Conservation (phyloP, 805 yeast genomes). For the Myxozyma neglecta region DNA sequence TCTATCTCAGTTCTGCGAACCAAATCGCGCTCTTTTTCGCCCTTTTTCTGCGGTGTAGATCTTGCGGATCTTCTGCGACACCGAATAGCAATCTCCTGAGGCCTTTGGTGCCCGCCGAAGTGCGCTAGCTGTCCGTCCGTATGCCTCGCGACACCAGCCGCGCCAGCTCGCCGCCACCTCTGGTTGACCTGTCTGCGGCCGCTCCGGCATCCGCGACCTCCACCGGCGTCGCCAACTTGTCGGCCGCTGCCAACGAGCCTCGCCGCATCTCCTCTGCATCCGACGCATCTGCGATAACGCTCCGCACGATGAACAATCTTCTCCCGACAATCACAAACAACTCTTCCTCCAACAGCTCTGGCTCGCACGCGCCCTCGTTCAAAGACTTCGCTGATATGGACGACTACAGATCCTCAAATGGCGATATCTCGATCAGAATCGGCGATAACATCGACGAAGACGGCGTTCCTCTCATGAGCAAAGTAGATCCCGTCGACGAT, state of each 20-base stretch:
- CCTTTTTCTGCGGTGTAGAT: neutral
- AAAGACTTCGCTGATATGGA: constrained; percentile 28
- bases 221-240: constrained; percentile 3
- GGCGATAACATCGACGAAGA: constrained; percentile 28
- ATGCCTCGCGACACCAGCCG: constrained; percentile 13
- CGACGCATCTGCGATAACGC: constrained; percentile 29
- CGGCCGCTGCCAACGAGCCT: neutral
- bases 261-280: constrained; percentile 28
- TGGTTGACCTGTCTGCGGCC: constrained; percentile 13
- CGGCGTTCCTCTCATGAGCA: constrained; percentile 32
- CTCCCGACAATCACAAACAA: neutral
- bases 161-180: constrained; percentile 14
- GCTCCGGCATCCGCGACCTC: constrained; percentile 4
- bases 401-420: constrained; percentile 20
- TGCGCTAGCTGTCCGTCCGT: neutral
- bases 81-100: neutral
- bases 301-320: constrained; percentile 25
- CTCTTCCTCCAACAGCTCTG: constrained; percentile 4
- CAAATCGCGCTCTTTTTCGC: neutral
- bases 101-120: neutral
- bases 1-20: neutral
- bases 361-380: constrained; percentile 21
- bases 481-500: constrained; percentile 22
- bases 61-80: neutral
- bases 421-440: constrained; percentile 30